Evolutionary conservation across 2,329 filamentous ascomycete genomes (phyloP), one percentile per base, ranked within the genome.

Genomic region (Diaporthe capsici): DNA sequence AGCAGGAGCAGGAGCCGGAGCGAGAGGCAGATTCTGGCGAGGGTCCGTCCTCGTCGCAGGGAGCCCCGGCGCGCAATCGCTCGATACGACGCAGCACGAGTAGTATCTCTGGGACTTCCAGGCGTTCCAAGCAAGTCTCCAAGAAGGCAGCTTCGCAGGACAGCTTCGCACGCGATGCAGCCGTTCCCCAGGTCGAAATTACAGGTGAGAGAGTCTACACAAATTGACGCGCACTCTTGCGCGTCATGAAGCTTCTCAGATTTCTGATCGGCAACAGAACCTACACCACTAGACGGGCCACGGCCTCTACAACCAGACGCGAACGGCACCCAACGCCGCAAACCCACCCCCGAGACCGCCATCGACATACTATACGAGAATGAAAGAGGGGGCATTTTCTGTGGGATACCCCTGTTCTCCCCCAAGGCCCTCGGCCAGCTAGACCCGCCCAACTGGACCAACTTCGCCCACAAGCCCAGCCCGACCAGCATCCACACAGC

Each of bases 331-430:
- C 47, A 42, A 15, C 61, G 70, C 55, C 51, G 81, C 81, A 53
- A 79, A 80, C 60, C 42, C n/a, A 65, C 68, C 17, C 85, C 81
- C 77, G 88, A 86, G 82, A 87, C 87, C 3, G 92, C 90, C 39
- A 92, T 98, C 76, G 97, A 99, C 78, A 90, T 98, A 7, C 88
- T 99, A 0, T 98, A 98, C 84, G 97, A 99, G 83, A 99, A 99
- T 81, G 94, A 99, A 85, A 91, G 97, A 75, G 97, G 97, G 15
- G 92, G 92, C 53, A 98, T 98, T 81, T 88, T 98, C 77, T 98
- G 96, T 80, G 96, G 97, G 39, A 90, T 95, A 17, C 93, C 96
- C 0, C 89, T 97, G n/a, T 99, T 98, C 86, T 98, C 96, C 1
- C 90, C 92, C 10, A 93, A 93, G 77, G 96, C 96, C 2, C 89